Evolutionary conservation across 352 stramenopile species (phyloP).

Genomic region (Peronospora farinosa): DNA sequence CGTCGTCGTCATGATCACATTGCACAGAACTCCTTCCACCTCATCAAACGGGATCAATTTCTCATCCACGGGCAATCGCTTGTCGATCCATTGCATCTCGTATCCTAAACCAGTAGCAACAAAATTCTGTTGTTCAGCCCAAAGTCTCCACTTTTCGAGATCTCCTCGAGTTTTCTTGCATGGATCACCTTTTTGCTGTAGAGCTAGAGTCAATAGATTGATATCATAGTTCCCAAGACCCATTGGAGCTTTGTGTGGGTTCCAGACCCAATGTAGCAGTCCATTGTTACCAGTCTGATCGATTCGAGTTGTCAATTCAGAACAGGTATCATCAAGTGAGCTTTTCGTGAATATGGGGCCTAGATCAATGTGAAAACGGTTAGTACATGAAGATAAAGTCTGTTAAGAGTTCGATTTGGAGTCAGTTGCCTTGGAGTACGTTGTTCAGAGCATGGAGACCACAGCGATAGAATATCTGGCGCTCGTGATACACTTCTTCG

Average conservation of each 20-base stretch:
- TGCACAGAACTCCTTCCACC: conserved; percentile 57
- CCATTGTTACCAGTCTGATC: conserved; percentile 8
- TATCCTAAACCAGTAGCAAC: conserved; percentile 34
- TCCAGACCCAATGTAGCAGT: conserved; percentile 37
- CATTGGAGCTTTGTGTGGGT: conserved; percentile 57
- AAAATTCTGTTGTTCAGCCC: not conserved
- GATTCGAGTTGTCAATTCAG: conserved; percentile 25
- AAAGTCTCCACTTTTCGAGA: no score
- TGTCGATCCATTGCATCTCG: conserved; percentile 65
- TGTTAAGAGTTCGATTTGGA: not conserved
- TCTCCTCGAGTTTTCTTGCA: not conserved
- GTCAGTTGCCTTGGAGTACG: conserved; percentile 47
- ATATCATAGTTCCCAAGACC: conserved; percentile 79
- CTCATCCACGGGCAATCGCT: conserved; percentile 36
- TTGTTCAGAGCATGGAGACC: conserved; percentile 82
- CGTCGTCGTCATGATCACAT: conserved; percentile 46
- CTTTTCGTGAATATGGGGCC: conserved; percentile 43
- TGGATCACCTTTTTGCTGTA: conserved; percentile 49
- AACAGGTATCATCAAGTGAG: conserved; percentile 41
- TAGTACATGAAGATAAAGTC: not conserved
- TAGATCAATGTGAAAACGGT: conserved; percentile 12
- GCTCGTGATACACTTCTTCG: conserved; percentile 58
- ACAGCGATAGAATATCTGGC: conserved; percentile 65
- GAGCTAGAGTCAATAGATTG: conserved; percentile 58
- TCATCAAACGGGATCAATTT: conserved; percentile 42